phyloP scores from a whole-genome alignment of 352 stramenopile species.

The Pythium biforme region DNA sequence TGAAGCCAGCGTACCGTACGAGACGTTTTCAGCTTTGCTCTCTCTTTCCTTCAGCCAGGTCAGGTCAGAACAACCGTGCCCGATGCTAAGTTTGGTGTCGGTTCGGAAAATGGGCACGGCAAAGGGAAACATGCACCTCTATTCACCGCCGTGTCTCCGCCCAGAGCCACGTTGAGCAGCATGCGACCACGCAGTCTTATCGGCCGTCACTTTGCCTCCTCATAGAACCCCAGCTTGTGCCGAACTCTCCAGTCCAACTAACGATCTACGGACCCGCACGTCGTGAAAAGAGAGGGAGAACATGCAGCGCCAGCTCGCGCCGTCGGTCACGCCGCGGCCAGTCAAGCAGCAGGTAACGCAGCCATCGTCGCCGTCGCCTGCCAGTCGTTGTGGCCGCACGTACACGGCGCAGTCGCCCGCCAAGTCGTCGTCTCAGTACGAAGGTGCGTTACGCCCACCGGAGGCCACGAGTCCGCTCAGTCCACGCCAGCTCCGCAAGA shows the following conservation, averaged over 20 bases:
- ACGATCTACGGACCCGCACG: too few relatives aligned
- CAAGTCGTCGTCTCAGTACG: constrained; percentile 35
- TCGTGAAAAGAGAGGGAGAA: not conserved
- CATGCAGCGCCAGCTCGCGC: constrained; percentile 45
- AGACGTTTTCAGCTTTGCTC: too few relatives aligned
- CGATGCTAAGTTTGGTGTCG: not conserved
- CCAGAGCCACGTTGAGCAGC: not conserved
- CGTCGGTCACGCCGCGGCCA: constrained; percentile 60
- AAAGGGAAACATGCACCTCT: not conserved
- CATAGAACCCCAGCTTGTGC: not conserved
- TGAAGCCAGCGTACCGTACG: not conserved
- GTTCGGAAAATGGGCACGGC: not conserved
- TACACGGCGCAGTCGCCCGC: constrained; percentile 51
- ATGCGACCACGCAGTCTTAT: not conserved
- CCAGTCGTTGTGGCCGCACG: constrained; percentile 38
- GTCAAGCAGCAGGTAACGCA: constrained; percentile 34
- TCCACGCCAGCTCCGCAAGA: constrained; percentile 41
- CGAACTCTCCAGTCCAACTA: not conserved
- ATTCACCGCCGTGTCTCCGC: not conserved
- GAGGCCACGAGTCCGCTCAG: constrained; percentile 30
- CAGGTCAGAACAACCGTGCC: not conserved
- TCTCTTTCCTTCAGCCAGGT: too few relatives aligned
- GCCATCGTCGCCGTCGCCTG: constrained; percentile 10
- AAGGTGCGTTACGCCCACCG: constrained; percentile 26
- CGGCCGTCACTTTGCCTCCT: not conserved